Conservation (phyloP, 2,329 filamentous ascomycete genomes). For the Aspergillus glaucus region DNA sequence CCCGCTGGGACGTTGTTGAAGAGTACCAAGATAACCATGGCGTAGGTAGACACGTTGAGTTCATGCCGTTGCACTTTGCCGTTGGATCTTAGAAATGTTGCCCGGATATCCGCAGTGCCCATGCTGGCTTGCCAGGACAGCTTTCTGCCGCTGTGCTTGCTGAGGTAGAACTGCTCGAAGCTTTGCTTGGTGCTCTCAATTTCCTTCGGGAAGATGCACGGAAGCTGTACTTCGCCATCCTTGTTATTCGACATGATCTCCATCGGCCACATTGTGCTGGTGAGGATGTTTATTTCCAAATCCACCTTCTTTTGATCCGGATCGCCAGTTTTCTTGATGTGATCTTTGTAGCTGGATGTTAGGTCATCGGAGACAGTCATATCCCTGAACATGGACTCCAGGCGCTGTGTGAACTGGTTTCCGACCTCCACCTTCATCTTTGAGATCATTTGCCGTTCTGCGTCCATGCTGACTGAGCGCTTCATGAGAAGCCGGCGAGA, state of each 20-base stretch:
- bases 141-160: constrained; percentile 78
- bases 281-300: constrained; percentile 76
- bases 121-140: constrained; percentile 74
- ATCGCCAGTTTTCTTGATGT: constrained; percentile 56
- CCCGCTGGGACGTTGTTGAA: constrained; percentile 69
- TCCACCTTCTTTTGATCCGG: constrained; percentile 62
- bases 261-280: constrained; percentile 90
- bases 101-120: constrained; percentile 82
- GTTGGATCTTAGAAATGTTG: constrained; percentile 63
- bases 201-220: constrained; percentile 67
- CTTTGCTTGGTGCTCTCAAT: constrained; percentile 72
- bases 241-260: constrained; percentile 67
- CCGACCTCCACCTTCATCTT: constrained; percentile 97
- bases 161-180: constrained; percentile 82
- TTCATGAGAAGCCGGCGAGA: constrained; percentile 79
- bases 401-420: constrained; percentile 84
- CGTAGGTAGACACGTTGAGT: constrained; percentile 84
- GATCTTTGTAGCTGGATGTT: constrained; percentile 66
- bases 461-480: constrained; percentile 83
- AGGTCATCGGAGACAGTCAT: constrained; percentile 83
- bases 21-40: constrained; percentile 79
- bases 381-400: constrained; percentile 98
- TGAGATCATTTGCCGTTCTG: constrained; percentile 90
- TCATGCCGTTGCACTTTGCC: constrained; percentile 77
- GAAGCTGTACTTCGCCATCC: constrained; percentile 40